Evolutionary conservation across 176 grass and related monocot genomes (phyloP).

Genomic region (Bonia amplexicaulis): DNA sequence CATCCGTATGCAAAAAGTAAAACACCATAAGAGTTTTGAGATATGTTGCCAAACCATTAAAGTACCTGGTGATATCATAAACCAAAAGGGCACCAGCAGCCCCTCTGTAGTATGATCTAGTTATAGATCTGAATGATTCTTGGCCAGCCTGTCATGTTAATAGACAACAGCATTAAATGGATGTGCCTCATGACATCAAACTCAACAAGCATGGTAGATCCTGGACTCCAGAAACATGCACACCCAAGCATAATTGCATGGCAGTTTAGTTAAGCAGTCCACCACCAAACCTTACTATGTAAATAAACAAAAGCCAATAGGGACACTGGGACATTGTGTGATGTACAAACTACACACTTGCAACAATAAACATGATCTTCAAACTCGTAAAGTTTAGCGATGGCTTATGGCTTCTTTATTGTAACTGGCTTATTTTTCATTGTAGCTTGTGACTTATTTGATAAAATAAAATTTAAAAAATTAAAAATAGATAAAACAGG

Average conservation of each 20-base stretch:
- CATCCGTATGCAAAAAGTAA: background rate
- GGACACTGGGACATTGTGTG: background rate
- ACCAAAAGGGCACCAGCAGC: constrained; percentile 83
- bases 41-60: background rate
- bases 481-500: too few relatives aligned
- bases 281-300: background rate
- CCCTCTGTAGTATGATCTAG: constrained; percentile 85
- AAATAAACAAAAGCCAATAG: background rate
- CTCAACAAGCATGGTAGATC: background rate
- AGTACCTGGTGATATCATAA: constrained; percentile 76
- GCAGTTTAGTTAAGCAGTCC: background rate
- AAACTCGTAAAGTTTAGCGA: background rate
- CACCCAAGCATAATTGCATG: background rate
- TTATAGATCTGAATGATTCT: constrained; percentile 85
- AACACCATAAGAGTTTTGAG: background rate
- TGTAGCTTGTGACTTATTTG: too few relatives aligned
- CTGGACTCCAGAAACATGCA: background rate
- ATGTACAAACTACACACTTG: background rate
- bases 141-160: constrained; percentile 55
- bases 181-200: background rate
- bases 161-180: constrained; percentile 19
- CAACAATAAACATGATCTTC: background rate
- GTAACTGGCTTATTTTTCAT: too few relatives aligned
- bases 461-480: too few relatives aligned
- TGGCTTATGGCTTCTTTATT: too few relatives aligned